Evolutionary conservation across 129 eudicot genomes (phyloP).

Genomic region (Arctium minus): DNA sequence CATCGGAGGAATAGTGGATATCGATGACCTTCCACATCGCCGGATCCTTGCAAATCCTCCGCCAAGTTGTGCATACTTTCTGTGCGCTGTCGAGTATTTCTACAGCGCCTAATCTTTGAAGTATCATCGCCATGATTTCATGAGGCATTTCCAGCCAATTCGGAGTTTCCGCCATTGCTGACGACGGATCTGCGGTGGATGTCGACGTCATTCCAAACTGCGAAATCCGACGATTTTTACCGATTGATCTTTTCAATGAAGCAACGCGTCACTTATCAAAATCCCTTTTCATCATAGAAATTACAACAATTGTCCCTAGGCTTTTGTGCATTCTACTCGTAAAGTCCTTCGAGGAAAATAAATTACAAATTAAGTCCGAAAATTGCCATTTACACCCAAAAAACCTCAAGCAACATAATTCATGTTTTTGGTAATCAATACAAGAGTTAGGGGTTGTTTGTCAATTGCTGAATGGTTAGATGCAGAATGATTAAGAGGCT

Average conservation of each 20-base stretch:
- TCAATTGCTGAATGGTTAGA: too few relatives aligned
- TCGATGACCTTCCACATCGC: conserved; percentile 36
- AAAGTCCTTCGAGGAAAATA: not conserved
- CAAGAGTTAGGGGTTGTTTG: too few relatives aligned
- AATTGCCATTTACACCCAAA: not conserved
- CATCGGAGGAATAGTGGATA: not conserved
- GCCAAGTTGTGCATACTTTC: conserved; percentile 59
- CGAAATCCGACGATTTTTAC: not conserved
- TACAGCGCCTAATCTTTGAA: conserved; percentile 25
- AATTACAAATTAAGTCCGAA: not conserved
- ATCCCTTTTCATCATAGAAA: not conserved
- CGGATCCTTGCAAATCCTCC: conserved; percentile 37
- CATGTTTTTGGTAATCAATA: too few relatives aligned
- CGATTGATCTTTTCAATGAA: not conserved
- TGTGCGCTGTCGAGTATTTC: conserved; percentile 38
- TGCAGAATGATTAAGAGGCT: too few relatives aligned
- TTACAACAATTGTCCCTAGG: not conserved
- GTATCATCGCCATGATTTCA: conserved; percentile 41
- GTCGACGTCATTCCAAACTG: not conserved
- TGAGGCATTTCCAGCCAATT: conserved; percentile 54
- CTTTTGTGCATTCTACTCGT: not conserved
- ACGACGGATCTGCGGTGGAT: not conserved
- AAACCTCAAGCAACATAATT: too few relatives aligned
- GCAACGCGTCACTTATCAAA: not conserved
- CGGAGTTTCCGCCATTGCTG: not conserved